These are phyloP conservation scores for Cylindrotheca fusiformis DNA, from an alignment of 108 stramenopile species.

Conservation along the genomic window DNA sequence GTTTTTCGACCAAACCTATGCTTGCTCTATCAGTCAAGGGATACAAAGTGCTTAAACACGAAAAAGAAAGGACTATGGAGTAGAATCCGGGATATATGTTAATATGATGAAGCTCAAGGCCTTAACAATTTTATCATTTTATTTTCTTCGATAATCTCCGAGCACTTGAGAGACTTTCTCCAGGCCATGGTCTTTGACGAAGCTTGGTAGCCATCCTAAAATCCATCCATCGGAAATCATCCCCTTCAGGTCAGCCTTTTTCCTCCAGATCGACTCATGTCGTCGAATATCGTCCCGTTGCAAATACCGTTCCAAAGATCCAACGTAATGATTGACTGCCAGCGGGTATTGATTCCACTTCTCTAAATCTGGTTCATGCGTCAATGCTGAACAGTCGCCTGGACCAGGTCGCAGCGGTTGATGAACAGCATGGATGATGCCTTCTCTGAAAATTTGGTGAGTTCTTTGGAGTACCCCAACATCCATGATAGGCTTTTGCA, in stretches of 20 bases:
- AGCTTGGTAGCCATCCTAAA: conserved; percentile 22
- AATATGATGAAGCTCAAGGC: too few relatives aligned
- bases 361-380: too few relatives aligned
- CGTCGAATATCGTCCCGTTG: conserved; percentile 31
- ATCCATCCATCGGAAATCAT: conserved; percentile 24
- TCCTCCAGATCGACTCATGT: conserved; percentile 23
- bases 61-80: too few relatives aligned
- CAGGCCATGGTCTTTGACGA: conserved; percentile 3
- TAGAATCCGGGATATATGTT: too few relatives aligned
- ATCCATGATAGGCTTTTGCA: conserved; percentile 29
- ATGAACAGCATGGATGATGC: conserved; percentile 24
- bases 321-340: conserved; percentile 38
- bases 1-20: too few relatives aligned
- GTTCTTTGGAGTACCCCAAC: conserved; percentile 12
- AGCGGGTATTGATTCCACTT: conserved; percentile 18
- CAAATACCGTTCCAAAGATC: conserved; percentile 36
- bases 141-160: conserved; percentile 7
- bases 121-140: too few relatives aligned
- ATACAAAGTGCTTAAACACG: too few relatives aligned
- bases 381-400: too few relatives aligned
- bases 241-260: conserved; percentile 26
- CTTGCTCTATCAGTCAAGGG: too few relatives aligned
- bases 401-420: too few relatives aligned
- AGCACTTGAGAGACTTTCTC: conserved; percentile 8
- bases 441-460: conserved; percentile 16